Evolutionary conservation across 306 rosid genomes (phyloP), one percentile per base, ranked within the genome.

Genomic region (Malus sieversii): DNA sequence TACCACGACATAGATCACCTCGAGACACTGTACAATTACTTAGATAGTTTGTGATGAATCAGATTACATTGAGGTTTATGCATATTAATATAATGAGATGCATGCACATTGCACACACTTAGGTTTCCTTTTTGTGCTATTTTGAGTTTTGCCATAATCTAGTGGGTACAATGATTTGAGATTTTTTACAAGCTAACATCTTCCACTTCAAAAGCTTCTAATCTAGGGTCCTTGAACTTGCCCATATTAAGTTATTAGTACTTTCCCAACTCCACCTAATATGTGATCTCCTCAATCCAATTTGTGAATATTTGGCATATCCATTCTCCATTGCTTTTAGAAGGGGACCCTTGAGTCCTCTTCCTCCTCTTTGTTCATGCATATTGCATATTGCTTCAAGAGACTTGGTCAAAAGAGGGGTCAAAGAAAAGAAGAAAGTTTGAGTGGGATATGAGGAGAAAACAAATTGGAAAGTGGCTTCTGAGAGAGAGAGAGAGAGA

Each of bases 221-320:
- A 62, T 10, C 53, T 71, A 63, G 87, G 81, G 70, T 79, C 91
- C 89, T 83, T 92, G 89, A 89, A 91, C 86, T 88, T 89, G 90
- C 81, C 88, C 90, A 83, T 75, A 14, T 82, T 68, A n/a, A 53
- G 81, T 76, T 29, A 52, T 59, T 62, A 68, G 66, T 75, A 77
- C 77, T 77, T 66, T 75, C 79, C 83, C 81, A 84, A 76, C 79
- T 71, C 75, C 86, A 85, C 80, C 84, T 40, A 81, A 67, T 84
- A 63, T 81, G 77, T 77, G 87, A 78, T 76, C 75, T 76, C 67
- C 84, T 70, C 80, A 76, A 83, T 87, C 87, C 72, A 76, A 75
- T 66, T 74, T 71, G 87, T 69, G 77, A 87, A 83, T 67, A 77
- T 86, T 71, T 77, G 81, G 77, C 63, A 76, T 22, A 35, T 76